phyloP scores from a whole-genome alignment of 2,329 filamentous ascomycete genomes.

The Botrytis paeoniae region DNA sequence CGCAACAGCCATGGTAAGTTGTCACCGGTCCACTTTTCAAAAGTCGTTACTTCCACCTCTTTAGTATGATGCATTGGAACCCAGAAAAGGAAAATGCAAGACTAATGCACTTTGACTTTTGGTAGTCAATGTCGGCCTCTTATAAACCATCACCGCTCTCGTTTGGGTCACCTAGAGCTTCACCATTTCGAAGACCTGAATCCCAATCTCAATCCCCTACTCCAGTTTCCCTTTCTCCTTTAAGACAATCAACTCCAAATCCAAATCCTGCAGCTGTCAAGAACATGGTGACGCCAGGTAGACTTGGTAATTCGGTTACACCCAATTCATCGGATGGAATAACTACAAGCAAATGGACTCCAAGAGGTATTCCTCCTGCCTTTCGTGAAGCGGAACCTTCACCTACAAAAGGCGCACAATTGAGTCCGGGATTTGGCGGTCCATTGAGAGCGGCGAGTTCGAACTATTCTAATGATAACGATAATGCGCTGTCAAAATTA shows the following conservation, averaged over 20 bases:
- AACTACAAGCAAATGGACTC: slow-evolving; percentile 30
- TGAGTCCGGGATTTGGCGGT: slow-evolving; percentile 33
- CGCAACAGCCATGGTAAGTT: slow-evolving; percentile 21
- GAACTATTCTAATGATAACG: slow-evolving; percentile 26
- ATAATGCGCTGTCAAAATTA: slow-evolving; percentile 64
- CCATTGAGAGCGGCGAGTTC: slow-evolving; percentile 26
- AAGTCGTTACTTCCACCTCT: slow-evolving; percentile 15
- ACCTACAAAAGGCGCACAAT: slow-evolving; percentile 35
- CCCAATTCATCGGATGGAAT: slow-evolving; percentile 39
- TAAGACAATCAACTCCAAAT: slow-evolving; percentile 59
- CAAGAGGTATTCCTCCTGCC: slow-evolving; percentile 37
- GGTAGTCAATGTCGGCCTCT: slow-evolving; percentile 40
- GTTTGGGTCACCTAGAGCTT: slow-evolving; percentile 68
- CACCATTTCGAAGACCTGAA: slow-evolving; percentile 61
- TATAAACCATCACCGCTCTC: slow-evolving; percentile 72
- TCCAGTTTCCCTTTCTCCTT: slow-evolving; percentile 63
- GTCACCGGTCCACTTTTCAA: slow-evolving; percentile 17
- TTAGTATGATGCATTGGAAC: slow-evolving; percentile 3
- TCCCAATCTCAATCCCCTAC: slow-evolving; percentile 50
- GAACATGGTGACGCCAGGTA: slow-evolving; percentile 41
- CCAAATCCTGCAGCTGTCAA: slow-evolving; percentile 60
- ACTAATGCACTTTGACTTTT: slow-evolving; percentile 8
- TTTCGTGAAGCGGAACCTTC: slow-evolving; percentile 37
- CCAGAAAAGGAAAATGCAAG: slow-evolving; percentile 14
- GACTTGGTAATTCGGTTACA: slow-evolving; percentile 40